Evolutionary conservation across 768 basidiomycete species (phyloP), one percentile per base, ranked within the genome.

Genomic region (Mrakia gelida): DNA sequence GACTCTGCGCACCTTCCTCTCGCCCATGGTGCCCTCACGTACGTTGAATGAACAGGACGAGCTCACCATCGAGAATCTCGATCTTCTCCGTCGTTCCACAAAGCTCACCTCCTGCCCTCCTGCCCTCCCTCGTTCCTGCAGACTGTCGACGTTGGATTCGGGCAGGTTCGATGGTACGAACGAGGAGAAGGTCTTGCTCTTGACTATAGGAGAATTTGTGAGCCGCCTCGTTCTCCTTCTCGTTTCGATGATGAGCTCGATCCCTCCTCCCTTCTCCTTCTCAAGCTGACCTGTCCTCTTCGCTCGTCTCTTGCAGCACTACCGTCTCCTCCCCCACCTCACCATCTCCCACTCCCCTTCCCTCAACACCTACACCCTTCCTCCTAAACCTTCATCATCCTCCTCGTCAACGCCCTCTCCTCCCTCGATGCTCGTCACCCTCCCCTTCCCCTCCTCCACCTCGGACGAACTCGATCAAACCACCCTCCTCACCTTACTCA

Each of bases 301-400:
- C 41, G 4, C 2, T 41, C 30, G 1, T 38, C 28, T 9, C 30
- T 34, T 41, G 2, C 54, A 78, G 77, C 72, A 73, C 34, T 78
- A 78, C 56, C 77, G 77, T 2, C 68, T 78, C 4, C 68, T 70
- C 38, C 77, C 77, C 5, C 54, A 63, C 21, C 49, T 56, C 2
- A 68, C 65, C 13, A 26, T 78, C n/a, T 59, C 73, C 0, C 54
- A 78, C 65, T 78, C 77, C 6, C 26, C 73, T 1, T 21, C 73
- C 32, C 65, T 78, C 52, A 78, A 78, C 63, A 74, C 77, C 18
- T 75, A 74, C 65, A 74, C 73, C 34, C 73, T 78, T 3, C 77
- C 77, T 18, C 73, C 77, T 2, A 15, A 54, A 32, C 45, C 74
- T 3, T n/a, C 45, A 1, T 52, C 70, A 10, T 30, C 72, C 7